Conservation (phyloP, 2,329 filamentous ascomycete species). For the Trichoderma pleuroti region DNA sequence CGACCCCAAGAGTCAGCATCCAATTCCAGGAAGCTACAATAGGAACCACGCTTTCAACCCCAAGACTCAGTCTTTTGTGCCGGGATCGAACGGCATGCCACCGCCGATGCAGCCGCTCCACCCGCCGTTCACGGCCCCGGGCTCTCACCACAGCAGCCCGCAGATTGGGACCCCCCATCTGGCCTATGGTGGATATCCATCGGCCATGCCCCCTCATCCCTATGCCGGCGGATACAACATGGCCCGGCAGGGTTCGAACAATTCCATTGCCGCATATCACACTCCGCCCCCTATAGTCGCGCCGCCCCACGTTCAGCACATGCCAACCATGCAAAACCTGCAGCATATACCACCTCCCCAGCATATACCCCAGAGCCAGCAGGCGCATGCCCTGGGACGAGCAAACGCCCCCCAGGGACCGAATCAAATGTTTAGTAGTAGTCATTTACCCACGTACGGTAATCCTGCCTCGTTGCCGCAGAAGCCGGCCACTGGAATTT, state of each 20-base stretch:
- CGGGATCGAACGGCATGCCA: conserved; percentile 50
- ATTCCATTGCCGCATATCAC: conserved; percentile 51
- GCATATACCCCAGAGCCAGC: conserved; percentile 42
- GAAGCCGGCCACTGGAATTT: conserved; percentile 52
- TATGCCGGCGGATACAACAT: conserved; percentile 52
- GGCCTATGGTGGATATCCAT: conserved; percentile 48
- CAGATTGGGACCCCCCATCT: conserved; percentile 51
- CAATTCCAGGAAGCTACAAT: conserved; percentile 79
- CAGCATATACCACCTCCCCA: conserved; percentile 37
- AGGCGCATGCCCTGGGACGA: conserved; percentile 46
- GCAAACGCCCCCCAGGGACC: conserved; percentile 42
- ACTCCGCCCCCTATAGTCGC: conserved; percentile 30
- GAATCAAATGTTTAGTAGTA: conserved; percentile 47
- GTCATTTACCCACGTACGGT: conserved; percentile 54
- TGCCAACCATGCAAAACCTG: conserved; percentile 39
- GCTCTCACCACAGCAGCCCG: conserved; percentile 51
- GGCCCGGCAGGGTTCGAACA: conserved; percentile 55
- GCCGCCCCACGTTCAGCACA: conserved; percentile 37
- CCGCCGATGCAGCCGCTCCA: conserved; percentile 47
- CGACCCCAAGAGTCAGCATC: conserved; percentile 73
- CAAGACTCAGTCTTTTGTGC: conserved; percentile 88
- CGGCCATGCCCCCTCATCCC: conserved; percentile 37
- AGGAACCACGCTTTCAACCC: conserved; percentile 83
- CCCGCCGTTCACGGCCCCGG: conserved; percentile 46
- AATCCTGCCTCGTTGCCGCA: conserved; percentile 59